Conservation (phyloP, 345 rosid genomes). For the Reutealis trisperma region DNA sequence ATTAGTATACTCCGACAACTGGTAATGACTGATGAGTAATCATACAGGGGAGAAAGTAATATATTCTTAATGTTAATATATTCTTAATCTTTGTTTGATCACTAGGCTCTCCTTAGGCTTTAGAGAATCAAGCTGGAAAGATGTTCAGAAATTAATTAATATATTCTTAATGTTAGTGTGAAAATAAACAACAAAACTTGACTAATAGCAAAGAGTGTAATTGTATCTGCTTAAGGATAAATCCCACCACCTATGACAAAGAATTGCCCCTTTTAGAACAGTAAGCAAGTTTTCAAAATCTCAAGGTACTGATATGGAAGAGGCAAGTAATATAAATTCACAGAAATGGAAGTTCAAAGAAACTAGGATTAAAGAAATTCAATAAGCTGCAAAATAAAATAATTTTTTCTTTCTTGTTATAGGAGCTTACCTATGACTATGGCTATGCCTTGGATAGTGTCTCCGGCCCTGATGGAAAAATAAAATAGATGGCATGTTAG, state of each 20-base stretch:
- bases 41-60: background rate
- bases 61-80: too few relatives aligned
- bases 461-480: constrained; percentile 68
- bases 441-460: constrained; percentile 84
- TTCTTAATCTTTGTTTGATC: constrained; percentile 84
- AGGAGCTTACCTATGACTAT: constrained; percentile 94
- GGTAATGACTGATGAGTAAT: background rate
- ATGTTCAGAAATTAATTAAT: constrained; percentile 2
- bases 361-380: too few relatives aligned
- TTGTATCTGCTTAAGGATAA: too few relatives aligned
- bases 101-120: constrained; percentile 96
- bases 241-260: background rate
- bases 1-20: constrained; percentile 18
- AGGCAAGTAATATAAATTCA: too few relatives aligned
- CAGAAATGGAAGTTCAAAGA: too few relatives aligned
- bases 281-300: background rate
- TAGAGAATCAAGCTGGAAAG: constrained; percentile 76
- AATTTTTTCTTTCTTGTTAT: constrained; percentile 9
- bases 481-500: constrained; percentile 64
- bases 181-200: background rate
- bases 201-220: too few relatives aligned
- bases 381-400: background rate
- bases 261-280: background rate
- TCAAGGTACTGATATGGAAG: too few relatives aligned
- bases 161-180: background rate